Evolutionary conservation across 2,329 filamentous ascomycete genomes (phyloP).

Genomic region (Colletotrichum sp.): DNA sequence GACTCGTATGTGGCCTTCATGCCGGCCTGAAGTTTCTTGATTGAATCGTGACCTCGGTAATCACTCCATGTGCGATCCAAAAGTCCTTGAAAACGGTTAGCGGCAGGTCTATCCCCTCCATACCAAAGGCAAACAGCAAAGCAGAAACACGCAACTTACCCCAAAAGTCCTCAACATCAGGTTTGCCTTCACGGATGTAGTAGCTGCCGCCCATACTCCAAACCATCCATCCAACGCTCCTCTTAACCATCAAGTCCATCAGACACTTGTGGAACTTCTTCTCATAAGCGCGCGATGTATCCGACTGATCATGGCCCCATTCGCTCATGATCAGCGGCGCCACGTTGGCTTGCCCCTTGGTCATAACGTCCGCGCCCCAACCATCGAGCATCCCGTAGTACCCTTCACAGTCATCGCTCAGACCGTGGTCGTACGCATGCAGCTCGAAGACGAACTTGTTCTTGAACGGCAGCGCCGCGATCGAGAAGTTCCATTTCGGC

Average conservation of each 20-base stretch:
- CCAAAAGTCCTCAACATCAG: slow-evolving; percentile 55
- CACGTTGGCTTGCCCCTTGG: not conserved
- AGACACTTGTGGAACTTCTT: slow-evolving; percentile 48
- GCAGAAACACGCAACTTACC: slow-evolving; percentile 27
- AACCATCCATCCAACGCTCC: slow-evolving; percentile 45
- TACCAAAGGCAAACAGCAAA: too few species aligned
- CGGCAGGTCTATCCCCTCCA: not conserved
- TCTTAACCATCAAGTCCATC: slow-evolving; percentile 39
- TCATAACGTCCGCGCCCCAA: not conserved
- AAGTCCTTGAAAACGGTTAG: not conserved
- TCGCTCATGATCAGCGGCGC: slow-evolving; percentile 17
- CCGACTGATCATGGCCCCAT: slow-evolving; percentile 12
- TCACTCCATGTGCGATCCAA: slow-evolving; percentile 1
- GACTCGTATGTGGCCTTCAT: slow-evolving; percentile 3
- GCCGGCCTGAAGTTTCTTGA: slow-evolving; percentile 1
- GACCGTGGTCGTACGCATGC: slow-evolving; percentile 37
- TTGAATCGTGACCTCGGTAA: not conserved
- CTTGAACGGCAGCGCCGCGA: slow-evolving; percentile 40
- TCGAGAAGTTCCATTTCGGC: slow-evolving; percentile 24
- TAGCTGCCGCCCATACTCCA: slow-evolving; percentile 56
- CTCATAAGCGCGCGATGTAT: not conserved
- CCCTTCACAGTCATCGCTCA: not conserved
- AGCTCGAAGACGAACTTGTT: slow-evolving; percentile 49
- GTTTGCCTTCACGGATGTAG: slow-evolving; percentile 48
- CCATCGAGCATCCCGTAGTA: not conserved